Evolutionary conservation across 1,284 basidiomycete genomes (phyloP).

Genomic region (Moesziomyces parantarcticus): DNA sequence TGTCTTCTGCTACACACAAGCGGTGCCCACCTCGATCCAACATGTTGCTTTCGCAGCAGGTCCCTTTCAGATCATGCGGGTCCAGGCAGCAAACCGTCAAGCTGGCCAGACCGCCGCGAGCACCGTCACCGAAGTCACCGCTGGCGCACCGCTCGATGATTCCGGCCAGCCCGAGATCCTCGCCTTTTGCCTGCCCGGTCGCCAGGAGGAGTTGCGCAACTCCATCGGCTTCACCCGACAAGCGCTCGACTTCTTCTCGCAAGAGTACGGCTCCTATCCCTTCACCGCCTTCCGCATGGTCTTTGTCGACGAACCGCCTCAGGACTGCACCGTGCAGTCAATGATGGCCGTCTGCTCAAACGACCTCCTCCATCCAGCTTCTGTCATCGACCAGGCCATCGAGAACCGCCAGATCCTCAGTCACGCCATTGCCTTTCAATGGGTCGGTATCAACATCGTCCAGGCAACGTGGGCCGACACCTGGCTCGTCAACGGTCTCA

Average conservation of each 20-base stretch:
- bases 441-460: constrained; percentile 96
- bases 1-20: constrained; percentile 92
- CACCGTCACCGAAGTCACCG: constrained; percentile 68
- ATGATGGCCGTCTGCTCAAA: constrained; percentile 83
- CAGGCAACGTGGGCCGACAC: constrained; percentile 93
- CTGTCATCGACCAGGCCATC: constrained; percentile 91
- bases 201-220: constrained; percentile 76
- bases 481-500: constrained; percentile 94
- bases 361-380: constrained; percentile 86
- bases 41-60: constrained; percentile 96
- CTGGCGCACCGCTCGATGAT: constrained; percentile 32
- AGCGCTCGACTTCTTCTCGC: constrained; percentile 90
- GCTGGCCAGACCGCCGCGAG: constrained; percentile 74
- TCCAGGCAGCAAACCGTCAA: constrained; percentile 37
- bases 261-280: constrained; percentile 95
- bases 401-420: constrained; percentile 87
- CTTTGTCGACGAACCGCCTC: constrained; percentile 85
- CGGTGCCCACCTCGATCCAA: constrained; percentile 88
- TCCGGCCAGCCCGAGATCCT: constrained; percentile 81
- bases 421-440: constrained; percentile 87
- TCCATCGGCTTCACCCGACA: constrained; percentile 82
- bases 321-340: constrained; percentile 80
- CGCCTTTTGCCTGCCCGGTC: constrained; percentile 89
- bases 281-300: constrained; percentile 91
- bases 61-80: constrained; percentile 74